Conservation (phyloP, 2,329 filamentous ascomycete species). For the Cylindrodendrum hubeiense region DNA sequence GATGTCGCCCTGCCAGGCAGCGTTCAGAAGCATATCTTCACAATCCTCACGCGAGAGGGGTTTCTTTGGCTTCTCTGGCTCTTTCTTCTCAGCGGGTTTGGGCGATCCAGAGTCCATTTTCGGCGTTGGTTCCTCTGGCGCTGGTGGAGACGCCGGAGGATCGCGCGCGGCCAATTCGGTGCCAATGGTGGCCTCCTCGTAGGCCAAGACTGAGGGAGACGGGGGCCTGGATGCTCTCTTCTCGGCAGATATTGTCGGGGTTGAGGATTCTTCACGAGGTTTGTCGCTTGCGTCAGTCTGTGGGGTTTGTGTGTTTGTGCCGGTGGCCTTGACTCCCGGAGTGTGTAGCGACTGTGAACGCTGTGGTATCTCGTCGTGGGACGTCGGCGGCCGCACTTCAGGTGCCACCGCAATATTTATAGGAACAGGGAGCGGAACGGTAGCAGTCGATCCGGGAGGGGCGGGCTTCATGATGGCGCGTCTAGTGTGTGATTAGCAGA, state of each 20-base stretch:
- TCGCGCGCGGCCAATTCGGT: neutral
- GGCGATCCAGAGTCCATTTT: neutral
- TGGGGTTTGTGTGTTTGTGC: neutral
- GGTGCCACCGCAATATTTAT: neutral
- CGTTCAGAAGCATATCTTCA: conserved; percentile 45
- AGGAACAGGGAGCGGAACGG: conserved; percentile 3
- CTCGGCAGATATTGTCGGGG: neutral
- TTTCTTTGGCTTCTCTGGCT: neutral
- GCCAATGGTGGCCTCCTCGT: conserved; percentile 21
- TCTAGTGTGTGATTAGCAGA: conserved; percentile 28
- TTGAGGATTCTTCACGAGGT: neutral
- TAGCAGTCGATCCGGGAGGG: conserved; percentile 30
- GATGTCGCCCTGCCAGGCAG: conserved; percentile 50
- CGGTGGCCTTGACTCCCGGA: neutral
- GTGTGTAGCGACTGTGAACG: neutral
- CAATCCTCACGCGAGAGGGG: conserved; percentile 24
- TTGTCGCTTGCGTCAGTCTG: neutral
- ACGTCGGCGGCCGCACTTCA: neutral
- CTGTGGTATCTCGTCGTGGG: conserved; percentile 6
- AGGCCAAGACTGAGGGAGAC: conserved; percentile 8
- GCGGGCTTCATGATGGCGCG: conserved; percentile 47
- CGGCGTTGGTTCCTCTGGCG: neutral
- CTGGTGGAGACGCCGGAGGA: neutral
- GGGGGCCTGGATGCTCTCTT: conserved; percentile 6
- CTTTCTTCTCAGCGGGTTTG: neutral